Base-by-base conservation (phyloP, 768 basidiomycete species). In the Tylopilus felleus region DNA sequence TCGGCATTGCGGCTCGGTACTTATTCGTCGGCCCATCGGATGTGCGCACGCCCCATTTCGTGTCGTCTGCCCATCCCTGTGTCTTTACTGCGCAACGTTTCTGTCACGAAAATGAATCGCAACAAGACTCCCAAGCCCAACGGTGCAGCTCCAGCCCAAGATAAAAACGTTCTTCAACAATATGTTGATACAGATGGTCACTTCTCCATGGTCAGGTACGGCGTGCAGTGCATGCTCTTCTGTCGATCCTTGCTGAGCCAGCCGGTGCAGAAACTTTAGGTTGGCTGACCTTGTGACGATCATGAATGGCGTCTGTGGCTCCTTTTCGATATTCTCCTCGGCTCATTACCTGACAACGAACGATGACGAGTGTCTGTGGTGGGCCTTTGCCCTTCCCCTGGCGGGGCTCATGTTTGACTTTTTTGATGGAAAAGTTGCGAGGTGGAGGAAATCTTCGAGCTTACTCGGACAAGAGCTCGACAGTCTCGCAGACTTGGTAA, bases 301-400 rank as follows among this genome's bases (percentile, higher is more conserved):
- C 60, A 94, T 95, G 88, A 99, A 99, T 69, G 97, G 97, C 42
- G 88, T 98, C 71, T 99, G 97, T 74, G 97, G 97, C 53, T 90
- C 90, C 17, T 87, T 96, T 63, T 98, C 94, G 25, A 82, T 99
- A 68, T 94, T 98, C 72, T 90, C 87, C 35, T 94, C 92, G 7
- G 94, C 91, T 43, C 84, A 85, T 49, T 99, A 95, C 77, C 82
- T 98, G 61, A 52, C 86, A 40, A 85, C 86, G 22, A 83, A 87
- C 57, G 88, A 95, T 67, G 79, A 81, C 57, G 83, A 83, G 63
- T 85, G 88, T 72, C 76, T 97, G 55, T 88, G 88, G 86, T 82
- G 83, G 51, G 97, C 94, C n/a, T 83, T 95, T 57, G 74, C 79
- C 39, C 85, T 93, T 61, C 97, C 97, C 16, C 76, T 98, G 46